Conservation (phyloP, 805 yeast species). For the Kuraishia hungarica region DNA sequence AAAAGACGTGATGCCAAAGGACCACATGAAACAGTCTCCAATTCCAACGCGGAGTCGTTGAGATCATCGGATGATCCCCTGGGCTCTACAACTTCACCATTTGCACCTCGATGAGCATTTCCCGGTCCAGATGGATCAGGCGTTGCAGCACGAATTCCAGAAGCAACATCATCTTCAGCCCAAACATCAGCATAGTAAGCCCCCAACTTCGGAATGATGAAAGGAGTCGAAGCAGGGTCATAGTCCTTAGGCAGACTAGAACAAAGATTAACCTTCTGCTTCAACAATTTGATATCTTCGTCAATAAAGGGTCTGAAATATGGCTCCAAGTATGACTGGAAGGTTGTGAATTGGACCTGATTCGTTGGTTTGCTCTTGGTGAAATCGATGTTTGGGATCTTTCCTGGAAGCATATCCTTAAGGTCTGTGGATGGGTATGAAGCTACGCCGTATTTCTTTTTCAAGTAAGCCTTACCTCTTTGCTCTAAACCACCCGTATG, state of each 20-base stretch:
- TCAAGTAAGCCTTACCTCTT: conserved; percentile 67
- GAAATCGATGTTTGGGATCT: conserved; percentile 79
- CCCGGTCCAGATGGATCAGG: conserved; percentile 4
- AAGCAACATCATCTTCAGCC: conserved; percentile 68
- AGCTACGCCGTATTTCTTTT: conserved; percentile 77
- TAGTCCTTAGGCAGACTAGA: conserved; percentile 36
- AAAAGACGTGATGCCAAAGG: conserved; percentile 80
- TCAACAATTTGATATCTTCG: conserved; percentile 73
- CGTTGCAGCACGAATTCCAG: conserved; percentile 8
- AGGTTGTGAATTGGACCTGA: conserved; percentile 89
- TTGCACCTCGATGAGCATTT: background rate
- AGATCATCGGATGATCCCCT: conserved; percentile 51
- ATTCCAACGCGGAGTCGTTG: conserved; percentile 54
- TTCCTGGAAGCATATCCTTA: conserved; percentile 74
- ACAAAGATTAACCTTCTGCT: conserved; percentile 51
- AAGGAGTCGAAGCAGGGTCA: conserved; percentile 65
- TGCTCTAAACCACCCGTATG: conserved; percentile 48
- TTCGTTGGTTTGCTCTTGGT: conserved; percentile 77
- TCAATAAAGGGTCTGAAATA: conserved; percentile 70
- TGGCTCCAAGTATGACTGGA: conserved; percentile 77
- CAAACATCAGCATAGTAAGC: conserved; percentile 75
- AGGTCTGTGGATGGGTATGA: conserved; percentile 81
- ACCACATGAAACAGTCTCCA: conserved; percentile 78
- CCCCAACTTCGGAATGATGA: conserved; percentile 78
- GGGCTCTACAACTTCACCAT: conserved; percentile 1